Base-by-base conservation (phyloP, 768 basidiomycete species). In the Pisolithus marmoratus region DNA sequence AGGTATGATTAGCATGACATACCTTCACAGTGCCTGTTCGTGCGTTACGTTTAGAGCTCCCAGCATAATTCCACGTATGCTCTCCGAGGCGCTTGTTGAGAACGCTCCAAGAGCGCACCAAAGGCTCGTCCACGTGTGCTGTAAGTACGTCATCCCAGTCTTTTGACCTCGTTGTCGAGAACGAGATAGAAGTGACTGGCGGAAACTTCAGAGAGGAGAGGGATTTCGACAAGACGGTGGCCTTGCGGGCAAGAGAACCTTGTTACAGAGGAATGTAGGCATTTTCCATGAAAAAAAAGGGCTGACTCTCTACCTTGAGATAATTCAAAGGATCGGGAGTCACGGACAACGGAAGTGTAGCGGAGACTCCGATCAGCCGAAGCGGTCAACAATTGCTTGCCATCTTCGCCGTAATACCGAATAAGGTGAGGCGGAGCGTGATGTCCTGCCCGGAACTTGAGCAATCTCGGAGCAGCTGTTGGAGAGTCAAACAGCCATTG, bases 401-500 rank as follows among this genome's bases (percentile, higher is more conserved):
- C 96, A 61, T 99, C 95, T n/a, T 89, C 84, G 12, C 94, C 95
- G 66, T 96, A 97, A 68, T 92, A 97, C 50, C 94, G 79, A 46
- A 99, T 91, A 19, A 94, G 75, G 63, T 94, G 87, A 0, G 94
- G 94, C 17, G 96, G 93, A 1, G 83, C 78, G 57, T 88, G 88
- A 61, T 99, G 96, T 34, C 96, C 96, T 0, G 91, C 87, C 43
- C 96, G 82, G 66, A 82, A 91, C 73, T 97, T 98, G 23, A 97
- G 78, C 11, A 98, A 73, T 50, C 91, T 80, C 1, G 96, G 95
- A 22, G 89, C 74, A 1, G 87, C 75, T 0, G 89, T 87, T 0
- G 93, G 91, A 0, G 94, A 90, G 62, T 98, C 96, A 60, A 95
- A 94, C 20, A 95, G 65, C 94, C 95, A 98, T 94, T 99, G 94